These are phyloP conservation scores for Fusarium albosuccineum DNA, from an alignment of 2,329 filamentous ascomycete species.

Conservation along the genomic window DNA sequence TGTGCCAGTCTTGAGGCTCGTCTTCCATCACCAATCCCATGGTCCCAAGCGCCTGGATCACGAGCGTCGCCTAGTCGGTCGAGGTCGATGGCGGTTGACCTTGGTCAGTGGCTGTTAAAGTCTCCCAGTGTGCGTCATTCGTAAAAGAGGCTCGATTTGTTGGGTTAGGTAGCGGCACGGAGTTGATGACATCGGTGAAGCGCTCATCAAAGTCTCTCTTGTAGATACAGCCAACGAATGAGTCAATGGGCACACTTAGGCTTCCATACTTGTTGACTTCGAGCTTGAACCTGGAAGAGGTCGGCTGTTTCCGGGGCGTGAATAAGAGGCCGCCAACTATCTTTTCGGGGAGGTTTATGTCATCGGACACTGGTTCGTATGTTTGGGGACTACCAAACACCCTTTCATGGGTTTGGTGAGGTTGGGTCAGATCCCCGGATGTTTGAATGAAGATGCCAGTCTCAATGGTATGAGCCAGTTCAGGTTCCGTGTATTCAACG, in stretches of 20 bases:
- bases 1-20: constrained; percentile 40
- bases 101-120: background rate
- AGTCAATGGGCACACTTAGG: constrained; percentile 23
- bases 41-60: constrained; percentile 31
- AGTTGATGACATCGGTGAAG: constrained; percentile 15
- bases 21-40: constrained; percentile 33
- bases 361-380: background rate
- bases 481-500: too few species aligned
- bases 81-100: constrained; percentile 24
- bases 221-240: constrained; percentile 32
- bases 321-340: constrained; percentile 29
- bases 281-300: constrained; percentile 18
- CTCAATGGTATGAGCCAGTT: too few species aligned
- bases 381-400: too few species aligned
- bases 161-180: constrained; percentile 4
- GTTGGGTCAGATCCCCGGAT: too few species aligned
- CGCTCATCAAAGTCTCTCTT: constrained; percentile 33
- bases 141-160: background rate
- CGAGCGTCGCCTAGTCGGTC: constrained; percentile 36
- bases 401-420: too few species aligned
- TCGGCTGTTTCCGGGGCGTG: constrained; percentile 6
- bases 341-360: background rate
- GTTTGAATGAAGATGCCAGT: too few species aligned
- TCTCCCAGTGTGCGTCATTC: background rate
- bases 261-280: constrained; percentile 6